These are phyloP conservation scores for Imleria badia DNA, from an alignment of 768 basidiomycete species.

Conservation along the genomic window DNA sequence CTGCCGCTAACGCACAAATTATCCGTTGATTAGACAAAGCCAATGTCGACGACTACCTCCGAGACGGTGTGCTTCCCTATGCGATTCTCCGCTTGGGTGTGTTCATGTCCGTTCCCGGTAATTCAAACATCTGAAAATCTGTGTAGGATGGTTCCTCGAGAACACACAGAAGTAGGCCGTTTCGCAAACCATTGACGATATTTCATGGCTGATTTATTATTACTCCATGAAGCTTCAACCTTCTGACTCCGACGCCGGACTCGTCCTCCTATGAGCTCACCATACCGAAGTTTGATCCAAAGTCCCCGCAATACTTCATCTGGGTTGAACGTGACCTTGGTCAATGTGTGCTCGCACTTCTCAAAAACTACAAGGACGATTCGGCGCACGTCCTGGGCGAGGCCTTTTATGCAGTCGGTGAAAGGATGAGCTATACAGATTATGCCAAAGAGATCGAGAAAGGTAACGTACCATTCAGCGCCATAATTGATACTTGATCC, in stretches of 20 bases:
- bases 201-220: too few relatives aligned
- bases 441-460: conserved; percentile 15
- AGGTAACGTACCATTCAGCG: conserved; percentile 3
- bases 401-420: conserved; percentile 26
- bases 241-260: conserved; percentile 7
- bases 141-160: conserved; percentile 27
- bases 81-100: conserved; percentile 22
- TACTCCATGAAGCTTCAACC: background rate
- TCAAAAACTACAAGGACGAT: conserved; percentile 25
- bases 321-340: conserved; percentile 28
- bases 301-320: conserved; percentile 19
- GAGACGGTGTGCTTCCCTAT: conserved; percentile 15
- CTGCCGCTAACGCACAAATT: background rate
- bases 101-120: background rate
- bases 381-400: conserved; percentile 19
- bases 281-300: conserved; percentile 19
- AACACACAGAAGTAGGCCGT: conserved; percentile 21
- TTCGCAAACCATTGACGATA: too few relatives aligned
- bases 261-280: conserved; percentile 18
- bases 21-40: conserved; percentile 22
- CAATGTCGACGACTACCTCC: conserved; percentile 24
- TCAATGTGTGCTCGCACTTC: conserved; percentile 19
- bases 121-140: background rate
- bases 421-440: conserved; percentile 16
- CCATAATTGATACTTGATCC: background rate